These are phyloP conservation scores for Myriosclerotinia curreyana DNA, from an alignment of 2,329 filamentous ascomycete species.

Conservation along the genomic window DNA sequence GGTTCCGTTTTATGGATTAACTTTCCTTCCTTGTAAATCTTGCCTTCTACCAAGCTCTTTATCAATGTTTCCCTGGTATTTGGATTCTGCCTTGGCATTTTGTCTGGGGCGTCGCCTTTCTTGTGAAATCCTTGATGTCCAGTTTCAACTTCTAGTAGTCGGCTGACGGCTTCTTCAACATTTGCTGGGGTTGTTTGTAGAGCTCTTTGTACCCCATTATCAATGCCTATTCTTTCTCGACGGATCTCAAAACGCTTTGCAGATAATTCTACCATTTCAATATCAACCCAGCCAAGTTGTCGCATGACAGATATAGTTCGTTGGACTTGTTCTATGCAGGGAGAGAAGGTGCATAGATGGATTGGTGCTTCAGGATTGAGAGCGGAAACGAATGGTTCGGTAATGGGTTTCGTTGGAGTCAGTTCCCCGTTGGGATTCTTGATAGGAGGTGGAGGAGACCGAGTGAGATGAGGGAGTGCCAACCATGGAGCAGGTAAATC, in stretches of 20 bases:
- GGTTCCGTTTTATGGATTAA: slow-evolving; percentile 78
- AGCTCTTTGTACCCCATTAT: slow-evolving; percentile 56
- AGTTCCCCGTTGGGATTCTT: slow-evolving; percentile 23
- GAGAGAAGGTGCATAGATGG: slow-evolving; percentile 90
- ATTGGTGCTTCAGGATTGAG: slow-evolving; percentile 70
- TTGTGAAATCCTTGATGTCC: slow-evolving; percentile 63
- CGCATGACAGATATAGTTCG: slow-evolving; percentile 79
- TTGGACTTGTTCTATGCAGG: slow-evolving; percentile 94
- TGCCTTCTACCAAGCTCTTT: slow-evolving; percentile 42
- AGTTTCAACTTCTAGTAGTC: slow-evolving; percentile 70
- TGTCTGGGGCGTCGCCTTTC: slow-evolving; percentile 28
- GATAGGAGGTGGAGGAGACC: slow-evolving; percentile 42
- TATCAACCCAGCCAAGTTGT: slow-evolving; percentile 81
- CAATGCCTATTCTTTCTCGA: slow-evolving; percentile 74
- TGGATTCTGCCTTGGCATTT: slow-evolving; percentile 37
- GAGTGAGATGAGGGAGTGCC: slow-evolving; percentile 71
- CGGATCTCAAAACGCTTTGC: slow-evolving; percentile 77
- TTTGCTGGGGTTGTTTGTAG: slow-evolving; percentile 57
- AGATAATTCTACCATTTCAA: slow-evolving; percentile 87
- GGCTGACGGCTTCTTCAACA: slow-evolving; percentile 74
- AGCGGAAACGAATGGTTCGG: slow-evolving; percentile 51
- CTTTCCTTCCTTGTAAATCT: slow-evolving; percentile 71
- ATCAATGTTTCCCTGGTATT: slow-evolving; percentile 39
- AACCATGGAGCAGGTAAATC: slow-evolving; percentile 81
- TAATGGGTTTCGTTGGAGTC: neutral